These are phyloP conservation scores for Cutaneotrichosporon cutaneum DNA, from an alignment of 1,284 basidiomycete species.

Conservation along the genomic window DNA sequence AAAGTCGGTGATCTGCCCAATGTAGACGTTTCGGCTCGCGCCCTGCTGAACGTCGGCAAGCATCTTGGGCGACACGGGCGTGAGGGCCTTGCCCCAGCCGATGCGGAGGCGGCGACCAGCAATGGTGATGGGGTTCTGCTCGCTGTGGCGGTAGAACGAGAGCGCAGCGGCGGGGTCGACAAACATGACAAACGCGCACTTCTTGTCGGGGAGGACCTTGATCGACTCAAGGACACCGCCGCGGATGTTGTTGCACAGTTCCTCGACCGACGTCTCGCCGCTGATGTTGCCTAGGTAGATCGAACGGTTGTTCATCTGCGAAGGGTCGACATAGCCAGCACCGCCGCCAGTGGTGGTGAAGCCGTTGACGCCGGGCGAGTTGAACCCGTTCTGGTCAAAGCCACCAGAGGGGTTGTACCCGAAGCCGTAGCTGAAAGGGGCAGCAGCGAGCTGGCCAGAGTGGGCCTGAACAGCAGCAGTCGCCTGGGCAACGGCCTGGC, in stretches of 20 bases:
- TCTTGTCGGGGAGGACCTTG: constrained; percentile 28
- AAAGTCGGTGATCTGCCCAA: constrained; percentile 89
- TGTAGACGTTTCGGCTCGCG: constrained; percentile 90
- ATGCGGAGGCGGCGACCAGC: constrained; percentile 89
- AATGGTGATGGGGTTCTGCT: constrained; percentile 79
- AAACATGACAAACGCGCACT: constrained; percentile 74
- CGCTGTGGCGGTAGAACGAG: constrained; percentile 85
- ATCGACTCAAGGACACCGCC: constrained; percentile 62
- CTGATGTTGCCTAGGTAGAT: constrained; percentile 93
- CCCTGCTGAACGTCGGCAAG: constrained; percentile 84
- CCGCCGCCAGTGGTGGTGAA: constrained; percentile 17
- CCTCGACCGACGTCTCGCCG: constrained; percentile 86
- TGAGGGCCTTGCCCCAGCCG: constrained; percentile 91
- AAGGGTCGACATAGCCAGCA: constrained; percentile 9
- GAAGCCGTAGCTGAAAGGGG: constrained; percentile 32
- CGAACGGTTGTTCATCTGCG: constrained; percentile 64
- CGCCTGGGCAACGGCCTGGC: constrained; percentile 59
- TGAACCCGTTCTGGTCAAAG: constrained; percentile 15
- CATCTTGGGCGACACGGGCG: constrained; percentile 70
- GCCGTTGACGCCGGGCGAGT: constrained; percentile 5
- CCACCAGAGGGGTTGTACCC: constrained; percentile 6
- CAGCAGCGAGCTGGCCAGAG: constrained; percentile 38
- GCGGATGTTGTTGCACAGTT: constrained; percentile 87
- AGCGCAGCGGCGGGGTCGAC: constrained; percentile 84
- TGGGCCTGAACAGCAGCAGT: constrained; percentile 55